A percentile compares a stretch with the other conserved stretches of the same genome.
phyloP scores from a whole-genome alignment of 169 alveolate genomes.

The Ichthyophthirius multifiliis region DNA sequence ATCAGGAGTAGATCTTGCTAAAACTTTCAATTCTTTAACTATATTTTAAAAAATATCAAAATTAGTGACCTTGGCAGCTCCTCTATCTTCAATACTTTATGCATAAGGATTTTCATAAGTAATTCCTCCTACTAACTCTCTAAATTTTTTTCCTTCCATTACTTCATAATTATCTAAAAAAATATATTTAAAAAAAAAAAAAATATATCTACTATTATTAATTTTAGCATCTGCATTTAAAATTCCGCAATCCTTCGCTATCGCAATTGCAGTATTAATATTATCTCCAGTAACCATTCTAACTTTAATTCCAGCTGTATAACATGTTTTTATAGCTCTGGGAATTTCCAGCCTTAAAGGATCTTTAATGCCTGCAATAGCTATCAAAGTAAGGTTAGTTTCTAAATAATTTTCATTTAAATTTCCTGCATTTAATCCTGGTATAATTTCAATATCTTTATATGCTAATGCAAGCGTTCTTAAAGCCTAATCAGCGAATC shows the following conservation, averaged over 20 bases:
- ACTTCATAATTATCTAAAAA: slow-evolving; percentile 25
- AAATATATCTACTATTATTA: not conserved
- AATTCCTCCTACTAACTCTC: slow-evolving; percentile 50
- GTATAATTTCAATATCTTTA: slow-evolving; percentile 34
- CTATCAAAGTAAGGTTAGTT: slow-evolving; percentile 53
- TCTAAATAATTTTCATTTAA: slow-evolving; percentile 30
- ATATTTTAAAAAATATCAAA: slow-evolving; percentile 49
- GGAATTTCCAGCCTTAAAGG: slow-evolving; percentile 98
- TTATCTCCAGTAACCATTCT: slow-evolving; percentile 99
- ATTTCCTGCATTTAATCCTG: not conserved
- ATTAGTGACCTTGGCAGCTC: slow-evolving; percentile 39
- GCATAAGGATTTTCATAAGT: slow-evolving; percentile 19
- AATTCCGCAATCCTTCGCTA: slow-evolving; percentile 72
- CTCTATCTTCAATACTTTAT: not conserved
- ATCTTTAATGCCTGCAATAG: slow-evolving; percentile 89
- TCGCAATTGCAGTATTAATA: slow-evolving; percentile 95
- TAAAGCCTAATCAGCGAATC: slow-evolving; percentile 42
- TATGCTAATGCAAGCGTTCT: slow-evolving; percentile 58
- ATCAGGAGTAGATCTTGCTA: slow-evolving; percentile 87
- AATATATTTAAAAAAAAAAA: too few relatives aligned
- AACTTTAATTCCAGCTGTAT: slow-evolving; percentile 97
- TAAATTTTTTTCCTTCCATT: slow-evolving; percentile 56
- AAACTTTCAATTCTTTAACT: slow-evolving; percentile 48
- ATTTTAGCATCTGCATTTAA: not conserved
- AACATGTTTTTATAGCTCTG: slow-evolving; percentile 93